A percentile compares a stretch with the other conserved stretches of the same genome.
These are phyloP conservation scores for Tylopilus rubrobrunneus DNA, from an alignment of 768 basidiomycete species.

Conservation along the genomic window DNA sequence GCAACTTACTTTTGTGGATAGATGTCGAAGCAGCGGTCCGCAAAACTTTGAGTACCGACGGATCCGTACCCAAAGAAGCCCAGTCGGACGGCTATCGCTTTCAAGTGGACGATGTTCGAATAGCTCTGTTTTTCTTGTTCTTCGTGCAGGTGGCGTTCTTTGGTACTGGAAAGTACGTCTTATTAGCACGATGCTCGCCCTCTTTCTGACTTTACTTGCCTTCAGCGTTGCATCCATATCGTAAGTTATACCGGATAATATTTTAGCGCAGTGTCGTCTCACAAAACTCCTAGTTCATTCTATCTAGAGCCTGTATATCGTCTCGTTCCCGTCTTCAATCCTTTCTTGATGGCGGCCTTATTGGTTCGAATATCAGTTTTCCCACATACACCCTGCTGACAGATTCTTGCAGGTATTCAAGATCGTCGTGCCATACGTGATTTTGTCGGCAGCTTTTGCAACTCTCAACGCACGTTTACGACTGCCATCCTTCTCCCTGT, in stretches of 20 bases:
- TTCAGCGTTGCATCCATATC: conserved; percentile 79
- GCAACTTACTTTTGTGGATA: conserved; percentile 64
- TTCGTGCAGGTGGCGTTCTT: conserved; percentile 87
- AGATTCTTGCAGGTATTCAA: conserved; percentile 60
- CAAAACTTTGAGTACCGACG: not conserved
- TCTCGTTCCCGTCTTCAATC: conserved; percentile 79
- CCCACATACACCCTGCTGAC: conserved; percentile 1
- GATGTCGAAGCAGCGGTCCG: conserved; percentile 47
- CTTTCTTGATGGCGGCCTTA: conserved; percentile 76
- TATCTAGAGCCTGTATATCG: conserved; percentile 88
- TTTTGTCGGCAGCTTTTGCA: conserved; percentile 67
- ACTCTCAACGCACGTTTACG: conserved; percentile 62
- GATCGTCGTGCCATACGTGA: conserved; percentile 75
- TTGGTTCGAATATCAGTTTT: conserved; percentile 41
- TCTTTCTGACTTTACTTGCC: not conserved
- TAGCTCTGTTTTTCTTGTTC: conserved; percentile 79
- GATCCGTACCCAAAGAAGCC: not conserved
- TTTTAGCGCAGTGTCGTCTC: not conserved
- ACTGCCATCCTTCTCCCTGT: conserved; percentile 76
- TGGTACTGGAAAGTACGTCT: conserved; percentile 74
- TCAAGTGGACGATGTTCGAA: conserved; percentile 59
- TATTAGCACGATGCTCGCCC: not conserved
- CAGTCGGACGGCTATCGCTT: conserved; percentile 36
- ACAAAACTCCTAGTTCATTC: conserved; percentile 51
- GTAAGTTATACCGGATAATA: conserved; percentile 36